Evolutionary conservation across 2,329 filamentous ascomycete genomes (phyloP).

Genomic region (Pseudogymnoascus sp.): DNA sequence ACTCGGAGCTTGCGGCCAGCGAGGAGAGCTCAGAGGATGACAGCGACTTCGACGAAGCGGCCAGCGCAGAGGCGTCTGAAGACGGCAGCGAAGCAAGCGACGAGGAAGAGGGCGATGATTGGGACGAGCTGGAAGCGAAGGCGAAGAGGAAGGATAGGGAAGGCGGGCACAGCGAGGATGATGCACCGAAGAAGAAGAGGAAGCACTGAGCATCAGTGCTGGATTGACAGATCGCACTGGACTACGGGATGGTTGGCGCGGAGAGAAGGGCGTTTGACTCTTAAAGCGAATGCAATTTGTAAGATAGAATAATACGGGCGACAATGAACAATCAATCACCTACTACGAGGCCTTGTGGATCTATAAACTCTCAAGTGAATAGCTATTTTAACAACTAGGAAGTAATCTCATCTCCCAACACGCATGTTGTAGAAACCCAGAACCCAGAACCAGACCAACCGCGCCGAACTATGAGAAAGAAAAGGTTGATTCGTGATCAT

Average conservation of each 20-base stretch:
- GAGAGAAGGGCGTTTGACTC: not conserved
- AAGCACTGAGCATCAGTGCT: not conserved
- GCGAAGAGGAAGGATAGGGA: slow-evolving; percentile 76
- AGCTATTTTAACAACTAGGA: not conserved
- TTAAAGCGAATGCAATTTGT: not conserved
- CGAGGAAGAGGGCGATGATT: slow-evolving; percentile 69
- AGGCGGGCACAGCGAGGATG: slow-evolving; percentile 59
- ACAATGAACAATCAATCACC: not conserved
- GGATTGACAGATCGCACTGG: not conserved
- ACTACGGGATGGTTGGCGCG: not conserved
- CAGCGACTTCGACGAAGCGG: slow-evolving; percentile 89
- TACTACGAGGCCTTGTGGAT: not conserved
- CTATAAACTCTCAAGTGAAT: not conserved
- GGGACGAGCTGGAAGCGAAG: slow-evolving; percentile 92
- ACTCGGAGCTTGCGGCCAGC: slow-evolving; percentile 65
- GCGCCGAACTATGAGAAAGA: slow-evolving; percentile 5
- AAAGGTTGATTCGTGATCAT: slow-evolving; percentile 9
- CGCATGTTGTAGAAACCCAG: not conserved
- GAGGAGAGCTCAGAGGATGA: slow-evolving; percentile 83
- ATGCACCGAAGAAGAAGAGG: slow-evolving; percentile 62
- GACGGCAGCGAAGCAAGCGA: slow-evolving; percentile 56
- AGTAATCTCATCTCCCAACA: slow-evolving; percentile 1
- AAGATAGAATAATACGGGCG: slow-evolving; percentile 1
- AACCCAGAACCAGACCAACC: slow-evolving; percentile 6
- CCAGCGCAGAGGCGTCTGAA: slow-evolving; percentile 72